A percentile compares a stretch with the other conserved stretches of the same genome.
Evolutionary conservation across 2,329 filamentous ascomycete genomes (phyloP).

Genomic region (Stachybotrys chartarum): DNA sequence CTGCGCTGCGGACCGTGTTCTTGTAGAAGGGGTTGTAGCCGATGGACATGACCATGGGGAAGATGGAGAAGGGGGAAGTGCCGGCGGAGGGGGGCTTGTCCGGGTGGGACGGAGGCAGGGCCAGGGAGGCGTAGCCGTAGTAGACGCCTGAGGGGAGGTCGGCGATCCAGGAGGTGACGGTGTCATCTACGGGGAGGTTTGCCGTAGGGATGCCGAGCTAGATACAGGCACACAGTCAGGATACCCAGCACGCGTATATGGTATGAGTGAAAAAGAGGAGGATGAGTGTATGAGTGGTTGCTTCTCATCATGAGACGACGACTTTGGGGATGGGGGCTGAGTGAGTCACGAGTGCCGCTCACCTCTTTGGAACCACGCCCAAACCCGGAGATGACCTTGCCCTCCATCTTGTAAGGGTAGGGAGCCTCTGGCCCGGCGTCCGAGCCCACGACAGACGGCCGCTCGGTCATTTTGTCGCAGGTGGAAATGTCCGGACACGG

Average conservation of each 20-base stretch:
- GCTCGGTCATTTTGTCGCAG: slow-evolving; percentile 24
- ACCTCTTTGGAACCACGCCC: slow-evolving; percentile 91
- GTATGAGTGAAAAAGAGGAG: neutral
- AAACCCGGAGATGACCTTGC: slow-evolving; percentile 86
- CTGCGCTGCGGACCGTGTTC: slow-evolving; percentile 77
- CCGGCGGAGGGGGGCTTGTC: slow-evolving; percentile 19
- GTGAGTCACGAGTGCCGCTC: slow-evolving; percentile 11
- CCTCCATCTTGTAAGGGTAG: slow-evolving; percentile 77
- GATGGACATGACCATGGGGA: slow-evolving; percentile 88
- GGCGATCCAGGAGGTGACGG: slow-evolving; percentile 52
- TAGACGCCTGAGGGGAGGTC: slow-evolving; percentile 75
- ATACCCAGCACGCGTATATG: neutral
- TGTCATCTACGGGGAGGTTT: slow-evolving; percentile 71
- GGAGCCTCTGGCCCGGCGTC: slow-evolving; percentile 67
- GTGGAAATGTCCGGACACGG: too few relatives aligned
- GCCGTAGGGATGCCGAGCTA: slow-evolving; percentile 94
- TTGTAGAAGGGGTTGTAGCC: slow-evolving; percentile 98
- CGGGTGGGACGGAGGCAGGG: slow-evolving; percentile 43
- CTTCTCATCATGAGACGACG: neutral
- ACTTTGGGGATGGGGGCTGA: neutral
- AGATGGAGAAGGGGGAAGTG: slow-evolving; percentile 38
- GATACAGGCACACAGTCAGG: neutral
- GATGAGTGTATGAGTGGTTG: neutral
- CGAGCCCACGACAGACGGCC: slow-evolving; percentile 66
- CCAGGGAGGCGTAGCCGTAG: slow-evolving; percentile 82